Evolutionary conservation across 2,329 filamentous ascomycete species (phyloP), one percentile per base, ranked within the genome.

Genomic region (Penicillium sp.): DNA sequence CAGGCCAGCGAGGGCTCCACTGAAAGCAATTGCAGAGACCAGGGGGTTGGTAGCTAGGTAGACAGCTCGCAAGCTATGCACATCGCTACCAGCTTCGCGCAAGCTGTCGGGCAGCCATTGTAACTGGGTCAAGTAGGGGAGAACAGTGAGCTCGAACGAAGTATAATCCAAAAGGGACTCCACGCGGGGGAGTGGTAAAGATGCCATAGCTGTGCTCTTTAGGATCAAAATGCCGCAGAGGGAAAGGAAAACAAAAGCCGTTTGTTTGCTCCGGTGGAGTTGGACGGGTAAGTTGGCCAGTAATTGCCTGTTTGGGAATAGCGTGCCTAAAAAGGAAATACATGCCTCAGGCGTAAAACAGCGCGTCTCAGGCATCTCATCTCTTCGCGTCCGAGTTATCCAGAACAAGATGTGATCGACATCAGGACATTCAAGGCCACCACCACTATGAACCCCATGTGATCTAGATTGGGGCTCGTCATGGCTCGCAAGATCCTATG

Each of bases 21-120:
- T 85, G 46, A 87, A 79, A 0, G 81, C 84, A 56, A 94, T 77
- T 3, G 81, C 86, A 1, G 81, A 83, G 26, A 95, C 77, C 37
- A 95, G 74, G 0, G 93, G 93, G 65, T 98, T 97, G 17, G 91
- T 97, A 42, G 82, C 76, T 48, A 85, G 67, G 63, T 97, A 98
- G 50, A 95, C 72, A 41, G 82, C 74, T 60, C 81, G 76, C 48
- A 96, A 72, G 45, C 75, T 80, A 45, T 81, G 76, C 31, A 78
- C 69, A 64, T 80, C 81, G 56, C 76, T 76, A 55, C 81, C 73
- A 57, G 79, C 79, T 44, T 80, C 77, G 53, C 81, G 66, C 46
- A 87, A 65, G 57, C 81, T 80, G 49, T 78, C 73, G 10, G 88
- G 87, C 29, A 95, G 77, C 61, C 81, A 75, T 64, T 79, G 79